phyloP scores from a whole-genome alignment of 1,284 basidiomycete species.

The Golubevia pallescens region DNA sequence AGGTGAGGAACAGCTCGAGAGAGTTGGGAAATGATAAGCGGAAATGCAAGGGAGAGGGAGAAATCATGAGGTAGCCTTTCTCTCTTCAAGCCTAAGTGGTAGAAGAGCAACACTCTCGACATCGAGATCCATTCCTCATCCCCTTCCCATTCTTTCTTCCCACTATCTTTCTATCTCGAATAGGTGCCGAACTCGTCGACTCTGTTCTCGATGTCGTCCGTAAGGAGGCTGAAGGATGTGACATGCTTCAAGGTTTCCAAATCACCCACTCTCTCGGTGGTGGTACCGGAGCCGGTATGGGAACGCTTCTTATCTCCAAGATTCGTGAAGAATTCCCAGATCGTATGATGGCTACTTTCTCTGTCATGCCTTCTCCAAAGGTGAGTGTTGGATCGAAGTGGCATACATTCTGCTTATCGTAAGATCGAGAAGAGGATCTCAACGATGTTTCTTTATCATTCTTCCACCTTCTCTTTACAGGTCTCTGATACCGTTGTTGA shows the following conservation, averaged over 20 bases:
- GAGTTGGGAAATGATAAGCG: not conserved
- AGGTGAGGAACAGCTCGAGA: constrained; percentile 4
- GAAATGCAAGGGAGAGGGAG: not conserved
- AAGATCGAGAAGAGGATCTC: not conserved
- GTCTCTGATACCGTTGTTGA: constrained; percentile 72
- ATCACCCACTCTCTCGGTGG: constrained; percentile 72
- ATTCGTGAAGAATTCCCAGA: constrained; percentile 73
- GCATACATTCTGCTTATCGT: not conserved
- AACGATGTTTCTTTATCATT: not conserved
- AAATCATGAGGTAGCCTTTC: not conserved
- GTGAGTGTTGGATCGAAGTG: constrained; percentile 46
- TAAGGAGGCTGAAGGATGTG: constrained; percentile 70
- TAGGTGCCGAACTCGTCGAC: constrained; percentile 70
- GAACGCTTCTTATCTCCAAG: constrained; percentile 72
- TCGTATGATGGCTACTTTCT: constrained; percentile 73
- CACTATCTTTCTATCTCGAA: constrained; percentile 1
- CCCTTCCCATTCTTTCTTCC: not conserved
- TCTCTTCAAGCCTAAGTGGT: not conserved
- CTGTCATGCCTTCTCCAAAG: constrained; percentile 72
- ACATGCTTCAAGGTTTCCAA: constrained; percentile 72
- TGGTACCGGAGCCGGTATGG: constrained; percentile 73
- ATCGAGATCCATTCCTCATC: not conserved
- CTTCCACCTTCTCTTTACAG: constrained; percentile 20
- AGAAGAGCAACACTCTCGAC: not conserved
- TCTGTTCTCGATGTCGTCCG: constrained; percentile 71